phyloP scores from a whole-genome alignment of 257 asterid species.

The Fraxinus pennsylvanica region DNA sequence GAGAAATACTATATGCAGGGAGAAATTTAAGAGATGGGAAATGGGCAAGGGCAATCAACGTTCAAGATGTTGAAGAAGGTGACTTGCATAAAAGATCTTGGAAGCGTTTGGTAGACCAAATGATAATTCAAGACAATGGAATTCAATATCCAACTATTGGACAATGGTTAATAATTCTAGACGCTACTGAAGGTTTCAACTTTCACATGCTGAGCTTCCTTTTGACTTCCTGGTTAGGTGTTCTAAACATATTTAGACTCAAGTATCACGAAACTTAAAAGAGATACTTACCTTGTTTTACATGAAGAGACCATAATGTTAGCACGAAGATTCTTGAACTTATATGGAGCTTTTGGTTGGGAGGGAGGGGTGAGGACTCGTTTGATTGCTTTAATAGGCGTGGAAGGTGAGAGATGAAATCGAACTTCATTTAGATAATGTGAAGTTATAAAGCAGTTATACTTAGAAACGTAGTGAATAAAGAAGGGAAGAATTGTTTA shows the following conservation, averaged over 20 bases:
- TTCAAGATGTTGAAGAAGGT: too few species aligned
- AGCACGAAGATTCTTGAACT: constrained; percentile 93
- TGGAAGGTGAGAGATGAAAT: too few species aligned
- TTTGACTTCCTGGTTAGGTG: constrained; percentile 95
- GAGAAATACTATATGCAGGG: too few species aligned
- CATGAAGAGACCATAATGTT: constrained; percentile 85
- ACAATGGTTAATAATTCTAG: constrained; percentile 36
- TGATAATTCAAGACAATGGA: constrained; percentile 51
- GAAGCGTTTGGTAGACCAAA: constrained; percentile 38
- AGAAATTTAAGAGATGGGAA: too few species aligned
- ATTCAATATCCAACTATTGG: constrained; percentile 45
- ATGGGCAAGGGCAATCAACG: too few species aligned
- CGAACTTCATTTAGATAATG: too few species aligned
- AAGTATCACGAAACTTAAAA: constrained; percentile 79
- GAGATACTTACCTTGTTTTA: constrained; percentile 87
- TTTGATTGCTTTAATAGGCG: too few species aligned
- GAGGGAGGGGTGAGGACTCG: too few species aligned
- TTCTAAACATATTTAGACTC: constrained; percentile 79
- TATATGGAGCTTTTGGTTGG: constrained; percentile 57
- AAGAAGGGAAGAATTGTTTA: too few species aligned
- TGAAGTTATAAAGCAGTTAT: too few species aligned
- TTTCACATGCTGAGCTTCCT: constrained; percentile 77
- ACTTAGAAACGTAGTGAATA: too few species aligned
- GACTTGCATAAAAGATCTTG: constrained; percentile 43
- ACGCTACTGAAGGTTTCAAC: constrained; percentile 54